Conservation (phyloP, 2,329 filamentous ascomycete species). For the Sporothrix phasma region DNA sequence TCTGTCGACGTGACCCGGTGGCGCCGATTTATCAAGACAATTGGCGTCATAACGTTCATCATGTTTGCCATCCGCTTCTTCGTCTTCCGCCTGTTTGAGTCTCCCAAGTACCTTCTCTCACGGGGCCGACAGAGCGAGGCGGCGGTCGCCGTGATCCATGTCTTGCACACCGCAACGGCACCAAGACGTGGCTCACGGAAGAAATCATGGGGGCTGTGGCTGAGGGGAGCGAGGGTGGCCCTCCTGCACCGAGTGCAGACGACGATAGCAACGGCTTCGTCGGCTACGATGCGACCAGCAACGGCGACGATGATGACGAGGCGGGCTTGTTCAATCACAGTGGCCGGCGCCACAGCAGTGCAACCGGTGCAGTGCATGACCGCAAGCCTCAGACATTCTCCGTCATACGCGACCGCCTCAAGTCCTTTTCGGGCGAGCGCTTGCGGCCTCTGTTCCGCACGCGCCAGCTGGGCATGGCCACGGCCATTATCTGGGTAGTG, state of each 20-base stretch:
- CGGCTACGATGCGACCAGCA: conserved; percentile 12
- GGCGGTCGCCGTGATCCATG: conserved; percentile 70
- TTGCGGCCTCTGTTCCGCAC: conserved; percentile 55
- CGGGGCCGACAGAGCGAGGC: conserved; percentile 69
- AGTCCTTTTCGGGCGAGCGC: conserved; percentile 56
- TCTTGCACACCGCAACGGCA: conserved; percentile 61
- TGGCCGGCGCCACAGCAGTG: neutral
- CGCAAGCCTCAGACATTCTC: conserved; percentile 20
- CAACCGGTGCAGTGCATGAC: neutral
- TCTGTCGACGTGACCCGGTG: conserved; percentile 58
- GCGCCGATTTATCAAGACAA: conserved; percentile 61
- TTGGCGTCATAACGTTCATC: conserved; percentile 61
- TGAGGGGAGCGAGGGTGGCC: conserved; percentile 28
- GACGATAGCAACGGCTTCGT: neutral
- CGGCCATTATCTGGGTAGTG: conserved; percentile 59
- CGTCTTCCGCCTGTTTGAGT: conserved; percentile 73
- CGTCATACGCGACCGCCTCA: conserved; percentile 49
- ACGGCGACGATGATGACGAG: neutral
- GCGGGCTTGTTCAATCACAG: conserved; percentile 9
- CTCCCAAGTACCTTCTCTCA: conserved; percentile 72
- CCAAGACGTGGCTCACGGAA: conserved; percentile 66
- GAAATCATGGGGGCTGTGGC: conserved; percentile 53
- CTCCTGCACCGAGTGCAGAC: neutral
- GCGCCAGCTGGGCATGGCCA: conserved; percentile 42
- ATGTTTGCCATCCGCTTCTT: conserved; percentile 76